Evolutionary conservation across 345 rosid species (phyloP).

Genomic region (Kandelia obovata): DNA sequence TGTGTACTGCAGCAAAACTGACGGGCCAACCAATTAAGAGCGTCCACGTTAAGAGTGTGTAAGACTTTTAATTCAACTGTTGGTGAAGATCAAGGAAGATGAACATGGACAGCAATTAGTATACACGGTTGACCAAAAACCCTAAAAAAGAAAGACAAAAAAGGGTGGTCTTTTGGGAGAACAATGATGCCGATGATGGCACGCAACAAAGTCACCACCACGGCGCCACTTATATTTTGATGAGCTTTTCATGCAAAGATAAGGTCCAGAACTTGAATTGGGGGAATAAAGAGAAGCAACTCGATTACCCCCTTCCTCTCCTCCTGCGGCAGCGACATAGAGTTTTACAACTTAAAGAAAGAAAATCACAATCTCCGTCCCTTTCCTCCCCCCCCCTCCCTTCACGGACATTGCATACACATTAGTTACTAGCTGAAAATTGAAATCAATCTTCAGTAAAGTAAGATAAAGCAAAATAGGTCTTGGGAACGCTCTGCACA

Average conservation of each 20-base stretch:
- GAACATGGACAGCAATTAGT: background rate
- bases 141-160: background rate
- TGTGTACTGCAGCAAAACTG: background rate
- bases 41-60: background rate
- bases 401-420: too few relatives aligned
- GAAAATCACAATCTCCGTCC: too few relatives aligned
- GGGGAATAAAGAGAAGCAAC: too few relatives aligned
- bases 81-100: background rate
- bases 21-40: background rate
- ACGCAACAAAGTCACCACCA: background rate
- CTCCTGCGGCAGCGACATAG: too few relatives aligned
- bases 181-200: conserved; percentile 4
- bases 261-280: background rate
- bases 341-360: too few relatives aligned
- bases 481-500: too few relatives aligned
- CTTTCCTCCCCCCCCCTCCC: too few relatives aligned
- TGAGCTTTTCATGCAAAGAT: background rate
- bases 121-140: background rate
- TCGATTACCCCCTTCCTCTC: too few relatives aligned
- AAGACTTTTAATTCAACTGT: background rate
- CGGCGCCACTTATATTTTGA: background rate
- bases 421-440: too few relatives aligned
- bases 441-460: too few relatives aligned
- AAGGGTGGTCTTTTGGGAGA: background rate
- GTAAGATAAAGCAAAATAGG: too few relatives aligned